phyloP scores from a whole-genome alignment of 495 filamentous ascomycete genomes.

The Trichoderma asperelloides region DNA sequence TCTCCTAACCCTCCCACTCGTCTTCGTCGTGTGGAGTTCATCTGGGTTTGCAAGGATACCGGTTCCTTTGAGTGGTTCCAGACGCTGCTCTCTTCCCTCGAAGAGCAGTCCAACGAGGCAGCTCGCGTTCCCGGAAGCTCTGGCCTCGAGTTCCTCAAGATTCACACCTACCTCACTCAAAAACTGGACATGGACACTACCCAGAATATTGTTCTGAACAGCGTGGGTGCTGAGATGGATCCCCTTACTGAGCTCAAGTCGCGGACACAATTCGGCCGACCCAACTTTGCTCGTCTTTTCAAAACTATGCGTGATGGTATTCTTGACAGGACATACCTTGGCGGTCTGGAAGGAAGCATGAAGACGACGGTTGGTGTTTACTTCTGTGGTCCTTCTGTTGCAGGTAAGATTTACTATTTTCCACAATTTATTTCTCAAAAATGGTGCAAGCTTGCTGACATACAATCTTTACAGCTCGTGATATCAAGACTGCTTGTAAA shows the following conservation, averaged over 20 bases:
- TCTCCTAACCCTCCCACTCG: constrained; percentile 77
- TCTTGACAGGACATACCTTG: constrained; percentile 72
- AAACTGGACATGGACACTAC: constrained; percentile 82
- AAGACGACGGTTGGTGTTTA: constrained; percentile 91
- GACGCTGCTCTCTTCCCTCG: constrained; percentile 82
- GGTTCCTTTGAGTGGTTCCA: constrained; percentile 99
- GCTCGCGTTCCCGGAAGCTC: constrained; percentile 53
- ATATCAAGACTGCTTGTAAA: constrained; percentile 76
- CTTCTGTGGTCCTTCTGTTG: constrained; percentile 68
- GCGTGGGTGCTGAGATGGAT: constrained; percentile 76
- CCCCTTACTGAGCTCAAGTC: constrained; percentile 85
- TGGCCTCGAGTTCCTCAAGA: constrained; percentile 83
- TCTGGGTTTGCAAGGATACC: constrained; percentile 98
- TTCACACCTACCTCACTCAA: constrained; percentile 97
- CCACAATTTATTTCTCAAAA: neutral
- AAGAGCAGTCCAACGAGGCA: constrained; percentile 66
- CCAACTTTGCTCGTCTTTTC: constrained; percentile 81
- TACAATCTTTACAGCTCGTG: constrained; percentile 49
- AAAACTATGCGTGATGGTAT: constrained; percentile 81
- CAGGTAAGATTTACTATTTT: constrained; percentile 29
- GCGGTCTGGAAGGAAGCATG: constrained; percentile 62
- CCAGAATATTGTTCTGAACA: constrained; percentile 94
- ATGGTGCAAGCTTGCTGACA: constrained; percentile 18
- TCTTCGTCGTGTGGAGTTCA: constrained; percentile 92
- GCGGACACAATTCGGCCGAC: constrained; percentile 90